Percentiles rank a stretch among this genome's conserved stretches.
phyloP scores from a whole-genome alignment of 2,329 filamentous ascomycete genomes.

The Aureobasidium sp. region DNA sequence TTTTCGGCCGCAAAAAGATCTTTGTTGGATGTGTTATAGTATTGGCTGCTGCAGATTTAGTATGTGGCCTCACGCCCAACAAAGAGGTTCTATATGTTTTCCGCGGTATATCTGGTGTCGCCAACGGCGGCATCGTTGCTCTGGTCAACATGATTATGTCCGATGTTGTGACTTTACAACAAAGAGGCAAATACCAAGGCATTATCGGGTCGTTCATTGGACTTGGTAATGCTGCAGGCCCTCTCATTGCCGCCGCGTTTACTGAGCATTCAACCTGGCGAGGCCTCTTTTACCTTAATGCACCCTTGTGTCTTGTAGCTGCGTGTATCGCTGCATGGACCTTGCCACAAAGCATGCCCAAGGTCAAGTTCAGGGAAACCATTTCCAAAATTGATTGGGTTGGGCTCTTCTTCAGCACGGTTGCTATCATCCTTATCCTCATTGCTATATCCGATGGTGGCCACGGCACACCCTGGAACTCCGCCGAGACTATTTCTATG shows the following conservation, averaged over 20 bases:
- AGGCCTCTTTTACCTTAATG: constrained; percentile 36
- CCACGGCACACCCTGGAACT: constrained; percentile 50
- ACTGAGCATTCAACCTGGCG: constrained; percentile 25
- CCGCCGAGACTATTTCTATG: constrained; percentile 48
- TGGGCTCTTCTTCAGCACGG: constrained; percentile 39
- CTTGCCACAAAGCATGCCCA: constrained; percentile 51
- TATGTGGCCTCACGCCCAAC: constrained; percentile 47
- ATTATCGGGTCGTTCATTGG: constrained; percentile 31
- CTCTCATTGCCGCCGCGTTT: constrained; percentile 47
- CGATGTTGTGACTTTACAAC: constrained; percentile 22
- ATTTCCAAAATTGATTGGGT: constrained; percentile 47
- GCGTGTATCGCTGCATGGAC: constrained; percentile 37
- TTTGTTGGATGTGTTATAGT: constrained; percentile 48
- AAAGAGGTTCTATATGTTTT: constrained; percentile 32
- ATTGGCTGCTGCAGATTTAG: constrained; percentile 50
- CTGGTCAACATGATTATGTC: constrained; percentile 26
- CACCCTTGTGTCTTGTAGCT: constrained; percentile 39
- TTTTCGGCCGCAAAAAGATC: constrained; percentile 46
- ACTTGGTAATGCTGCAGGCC: constrained; percentile 48
- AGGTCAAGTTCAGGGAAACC: constrained; percentile 45
- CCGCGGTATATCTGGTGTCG: constrained; percentile 21
- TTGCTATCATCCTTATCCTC: constrained; percentile 43
- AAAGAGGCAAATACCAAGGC: constrained; percentile 18
- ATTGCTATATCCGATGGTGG: constrained; percentile 49
- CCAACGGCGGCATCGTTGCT: constrained; percentile 23